Base-by-base conservation (phyloP, 148 eudicot genomes). In the Amaranthus palmeri region DNA sequence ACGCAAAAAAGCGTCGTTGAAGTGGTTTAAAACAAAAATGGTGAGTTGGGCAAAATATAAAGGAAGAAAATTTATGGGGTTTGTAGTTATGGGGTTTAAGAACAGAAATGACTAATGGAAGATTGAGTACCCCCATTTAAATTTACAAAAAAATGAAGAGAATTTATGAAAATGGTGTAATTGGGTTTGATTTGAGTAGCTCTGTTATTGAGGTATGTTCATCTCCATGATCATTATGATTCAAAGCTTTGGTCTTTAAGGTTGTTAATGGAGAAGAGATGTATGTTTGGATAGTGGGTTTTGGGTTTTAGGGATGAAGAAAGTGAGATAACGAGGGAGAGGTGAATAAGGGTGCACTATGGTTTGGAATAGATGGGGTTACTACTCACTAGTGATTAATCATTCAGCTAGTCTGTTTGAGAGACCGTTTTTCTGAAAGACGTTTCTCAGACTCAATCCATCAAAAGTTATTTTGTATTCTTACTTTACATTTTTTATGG, bases 71-170 rank as follows among this genome's bases (percentile, higher is more conserved):
- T 8, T 13, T 65, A 9, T 77, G 89, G 69, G 82, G 79, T 57
- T 77, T 88, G 68, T 81, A 91, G 79, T 77, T 88, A 63, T 82
- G 92, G 81, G 92, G 88, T 84, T 83, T 88, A 74, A 95, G 84
- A 44, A 89, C 82, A 53, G 96, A 84, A 5, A 90, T 83, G 5
- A 89, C 76, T 6, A 91, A 41, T 43, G 97, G 96, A 13, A 91
- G 77, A 61, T 88, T 71, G 12, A 91, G 91, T 36, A 83, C 79
- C 10, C 91, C 98, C 98, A 93, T 91, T 48, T 65, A 42, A 57
- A 17, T 57, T 55, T 55, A 65, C 50, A 42, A 45, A 36, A 12
- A 36, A 41, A 70, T 25, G 36, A 25, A 25, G 1, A 58, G 4
- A 58, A 54, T 4, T 14, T 55, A 55, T 72, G 75, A 51, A 3